These are phyloP conservation scores for Penicillium sp. DNA, from an alignment of 2,329 filamentous ascomycete genomes.

Conservation along the genomic window DNA sequence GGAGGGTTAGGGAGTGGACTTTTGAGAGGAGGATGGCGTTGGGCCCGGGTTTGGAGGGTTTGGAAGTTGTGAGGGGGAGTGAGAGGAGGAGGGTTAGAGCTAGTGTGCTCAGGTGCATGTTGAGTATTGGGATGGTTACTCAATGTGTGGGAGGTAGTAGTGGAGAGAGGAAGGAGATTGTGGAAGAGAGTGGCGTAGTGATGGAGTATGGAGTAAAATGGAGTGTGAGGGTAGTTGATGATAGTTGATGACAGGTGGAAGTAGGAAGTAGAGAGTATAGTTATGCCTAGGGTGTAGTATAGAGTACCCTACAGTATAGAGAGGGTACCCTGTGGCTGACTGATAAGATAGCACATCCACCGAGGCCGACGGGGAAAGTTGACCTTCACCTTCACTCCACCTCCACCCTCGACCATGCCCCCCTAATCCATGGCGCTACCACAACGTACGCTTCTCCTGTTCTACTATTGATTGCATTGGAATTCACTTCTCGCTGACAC, in stretches of 20 bases:
- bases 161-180: no score
- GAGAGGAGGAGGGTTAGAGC: conserved; percentile 19
- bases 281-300: no score
- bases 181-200: no score
- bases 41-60: conserved; percentile 32
- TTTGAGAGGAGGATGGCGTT: conserved; percentile 64
- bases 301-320: no score
- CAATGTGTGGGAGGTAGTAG: no score
- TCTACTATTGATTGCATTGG: background rate
- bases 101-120: conserved; percentile 22
- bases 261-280: no score
- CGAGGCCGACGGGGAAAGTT: background rate
- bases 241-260: no score
- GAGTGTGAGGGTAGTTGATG: no score
- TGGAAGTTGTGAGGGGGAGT: conserved; percentile 24
- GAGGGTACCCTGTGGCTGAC: no score
- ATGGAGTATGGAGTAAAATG: no score
- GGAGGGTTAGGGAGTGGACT: conserved; percentile 79
- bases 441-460: conserved; percentile 28
- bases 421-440: conserved; percentile 38
- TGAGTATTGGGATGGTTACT: background rate
- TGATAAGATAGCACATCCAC: no score
- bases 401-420: conserved; percentile 15
- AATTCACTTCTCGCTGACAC: conserved; percentile 19
- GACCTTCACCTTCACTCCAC: conserved; percentile 8